Percentiles rank a stretch among this genome's conserved stretches.
These are phyloP conservation scores for Globisporangium perplexum DNA, from an alignment of 352 stramenopile species.

Conservation along the genomic window DNA sequence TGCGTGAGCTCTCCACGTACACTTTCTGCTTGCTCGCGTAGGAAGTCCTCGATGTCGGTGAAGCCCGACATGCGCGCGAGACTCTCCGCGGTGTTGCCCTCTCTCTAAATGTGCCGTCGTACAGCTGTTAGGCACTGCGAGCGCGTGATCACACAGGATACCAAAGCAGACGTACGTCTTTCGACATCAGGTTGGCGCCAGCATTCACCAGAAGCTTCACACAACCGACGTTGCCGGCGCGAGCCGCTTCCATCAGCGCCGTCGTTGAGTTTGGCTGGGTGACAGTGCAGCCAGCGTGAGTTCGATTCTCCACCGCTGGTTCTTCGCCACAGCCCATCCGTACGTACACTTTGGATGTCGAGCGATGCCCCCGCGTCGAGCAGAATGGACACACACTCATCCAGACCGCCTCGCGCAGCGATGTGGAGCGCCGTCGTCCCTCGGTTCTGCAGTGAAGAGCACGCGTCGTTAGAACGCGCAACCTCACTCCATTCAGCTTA, in stretches of 20 bases:
- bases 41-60: conserved; percentile 69
- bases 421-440: conserved; percentile 82
- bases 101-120: conserved; percentile 27
- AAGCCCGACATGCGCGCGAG: conserved; percentile 53
- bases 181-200: conserved; percentile 57
- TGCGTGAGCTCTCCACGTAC: conserved; percentile 25
- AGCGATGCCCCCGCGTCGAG: conserved; percentile 60
- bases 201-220: conserved; percentile 65
- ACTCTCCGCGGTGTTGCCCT: conserved; percentile 70
- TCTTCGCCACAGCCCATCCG: too few relatives aligned
- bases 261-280: conserved; percentile 77
- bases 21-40: conserved; percentile 78
- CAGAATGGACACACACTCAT: conserved; percentile 70
- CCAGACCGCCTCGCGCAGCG: conserved; percentile 61
- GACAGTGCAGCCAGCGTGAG: neutral
- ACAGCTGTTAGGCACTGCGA: neutral
- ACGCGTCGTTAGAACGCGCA: neutral
- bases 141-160: neutral
- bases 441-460: conserved; percentile 37
- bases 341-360: conserved; percentile 71
- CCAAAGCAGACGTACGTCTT: conserved; percentile 51
- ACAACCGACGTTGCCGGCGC: conserved; percentile 69
- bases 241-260: conserved; percentile 83
- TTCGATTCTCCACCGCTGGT: too few relatives aligned
- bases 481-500: neutral